Evolutionary conservation across 2,329 filamentous ascomycete genomes (phyloP), one percentile per base, ranked within the genome.

Genomic region (Elsinoe arachidis): DNA sequence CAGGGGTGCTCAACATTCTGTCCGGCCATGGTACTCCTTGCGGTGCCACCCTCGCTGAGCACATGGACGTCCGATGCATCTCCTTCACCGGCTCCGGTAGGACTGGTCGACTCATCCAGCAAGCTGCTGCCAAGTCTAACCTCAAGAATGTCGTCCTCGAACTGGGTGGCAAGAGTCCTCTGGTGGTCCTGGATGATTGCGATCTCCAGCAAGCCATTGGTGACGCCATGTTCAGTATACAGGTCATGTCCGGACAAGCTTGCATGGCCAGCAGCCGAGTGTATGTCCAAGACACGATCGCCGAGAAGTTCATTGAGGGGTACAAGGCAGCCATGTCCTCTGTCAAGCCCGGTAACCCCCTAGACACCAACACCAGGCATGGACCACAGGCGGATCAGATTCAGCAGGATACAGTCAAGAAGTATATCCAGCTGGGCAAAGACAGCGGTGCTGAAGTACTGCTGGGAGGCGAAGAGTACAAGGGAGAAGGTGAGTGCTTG

Each of bases 211-310:
- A 68, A 61, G 69, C 69, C 9, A 67, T 60, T 11, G 43, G 54
- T 14, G 62, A 73, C 61, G 70, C 70, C 49, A 67, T 68, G 10
- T 70, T 70, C 60, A 81, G 80, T 60, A 76, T 84, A 53, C 74
- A 78, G 60, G 73, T 70, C 60, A 78, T 81, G 64, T 77, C 76
- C 44, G 80, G 82, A 0, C 82, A 85, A 63, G 74, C 77, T 2
- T 85, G 82, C 68, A 78, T 81, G 68, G 80, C 80, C 0, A 81
- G 78, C 58, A 79, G 78, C 3, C 73, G 80, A 3, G 71, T 83
- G 23, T 82, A 80, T 59, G 79, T 83, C 5, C 78, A 83, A 19
- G 73, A 76, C 26, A 70, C 66, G 14, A 71, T 80, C n/a, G 75
- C 78, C 61, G 73, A 74, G 47, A 67, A 70, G 38, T 74, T 73